These are phyloP conservation scores for Trichoderma sp. DNA, from an alignment of 2,329 filamentous ascomycete species.

Conservation along the genomic window DNA sequence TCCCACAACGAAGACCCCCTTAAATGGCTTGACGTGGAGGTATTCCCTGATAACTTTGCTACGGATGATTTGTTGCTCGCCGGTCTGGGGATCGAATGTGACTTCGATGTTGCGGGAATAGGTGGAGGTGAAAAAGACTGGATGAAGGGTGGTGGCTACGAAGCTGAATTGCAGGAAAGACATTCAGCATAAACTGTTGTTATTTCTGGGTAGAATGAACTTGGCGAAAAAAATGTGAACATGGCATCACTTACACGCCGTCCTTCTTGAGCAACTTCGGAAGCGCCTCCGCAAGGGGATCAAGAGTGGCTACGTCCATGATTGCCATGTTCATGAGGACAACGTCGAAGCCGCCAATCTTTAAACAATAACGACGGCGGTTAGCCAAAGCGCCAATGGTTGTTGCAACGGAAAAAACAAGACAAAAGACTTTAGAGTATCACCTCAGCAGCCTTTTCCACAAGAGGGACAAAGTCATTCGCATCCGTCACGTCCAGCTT, in stretches of 20 bases:
- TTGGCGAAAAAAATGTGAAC: not conserved
- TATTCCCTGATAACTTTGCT: conserved; percentile 42
- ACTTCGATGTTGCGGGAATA: conserved; percentile 39
- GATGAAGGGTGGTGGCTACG: conserved; percentile 47
- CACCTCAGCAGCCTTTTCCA: conserved; percentile 18
- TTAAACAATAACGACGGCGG: not conserved
- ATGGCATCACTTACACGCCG: conserved; percentile 37
- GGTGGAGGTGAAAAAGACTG: conserved; percentile 47
- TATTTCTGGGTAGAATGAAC: not conserved
- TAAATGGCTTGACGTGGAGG: conserved; percentile 39
- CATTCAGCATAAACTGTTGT: not conserved
- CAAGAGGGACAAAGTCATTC: conserved; percentile 18
- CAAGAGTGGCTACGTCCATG: conserved; percentile 45
- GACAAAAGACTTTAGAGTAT: not conserved
- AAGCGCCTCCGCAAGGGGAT: conserved; percentile 41
- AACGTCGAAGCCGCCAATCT: conserved; percentile 39
- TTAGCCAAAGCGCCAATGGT: not conserved
- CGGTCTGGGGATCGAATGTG: conserved; percentile 35
- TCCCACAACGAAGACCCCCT: conserved; percentile 35
- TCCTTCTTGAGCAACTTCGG: conserved; percentile 39
- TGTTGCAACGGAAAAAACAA: not conserved
- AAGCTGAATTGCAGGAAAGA: conserved; percentile 34
- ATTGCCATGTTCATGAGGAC: conserved; percentile 49
- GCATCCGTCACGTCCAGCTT: conserved; percentile 39
- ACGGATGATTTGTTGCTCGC: conserved; percentile 34